Evolutionary conservation across 2,329 filamentous ascomycete genomes (phyloP), one percentile per base, ranked within the genome.

Genomic region (Fusarium virguliforme): DNA sequence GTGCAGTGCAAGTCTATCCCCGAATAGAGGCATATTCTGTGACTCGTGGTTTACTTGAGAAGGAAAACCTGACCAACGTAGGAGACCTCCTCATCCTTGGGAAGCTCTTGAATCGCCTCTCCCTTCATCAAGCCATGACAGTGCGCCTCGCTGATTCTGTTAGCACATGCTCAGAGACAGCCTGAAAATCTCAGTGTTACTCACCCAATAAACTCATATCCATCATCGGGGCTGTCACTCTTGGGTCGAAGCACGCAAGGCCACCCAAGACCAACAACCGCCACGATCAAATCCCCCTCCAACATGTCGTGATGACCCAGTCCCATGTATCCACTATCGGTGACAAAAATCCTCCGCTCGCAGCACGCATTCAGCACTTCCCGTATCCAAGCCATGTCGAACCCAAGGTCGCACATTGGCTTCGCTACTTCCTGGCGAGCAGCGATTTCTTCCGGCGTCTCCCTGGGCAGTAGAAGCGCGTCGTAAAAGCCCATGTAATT

Each of bases 181-280:
- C 12, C 8, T 8, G 3, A 57, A 4, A 13, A 15, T 10, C 10
- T 5, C 0, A 26, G 6, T 24, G 13, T 28, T 3, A 68, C 71
- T 72, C 37, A 72, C 70, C 70, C 70, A 51, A 73, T 30, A 76
- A 80, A 73, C 12, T 58, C 48, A 13, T 54, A 70, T 0, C 65
- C 68, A 1, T 58, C 51, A 3, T 65, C 41, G 8, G 59, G 37
- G 7, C n/a, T 43, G 3, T 30, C 38, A 12, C 70, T 55, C 35
- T 40, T 64, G 0, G 66, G 63, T 9, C 70, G 60, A 15, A 73
- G 34, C n/a, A 73, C 46, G 8, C 58, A 65, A 12, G 71, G 71
- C 51, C 60, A 57, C 12, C 13, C 5, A 1, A 73, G 38, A 9
- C 70, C 70, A 30, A 73, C 60, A n/a, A 71, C 35, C 6, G 57